These are phyloP conservation scores for Scenedesmus sp. DNA, from an alignment of 163 green algal genomes.

Conservation along the genomic window DNA sequence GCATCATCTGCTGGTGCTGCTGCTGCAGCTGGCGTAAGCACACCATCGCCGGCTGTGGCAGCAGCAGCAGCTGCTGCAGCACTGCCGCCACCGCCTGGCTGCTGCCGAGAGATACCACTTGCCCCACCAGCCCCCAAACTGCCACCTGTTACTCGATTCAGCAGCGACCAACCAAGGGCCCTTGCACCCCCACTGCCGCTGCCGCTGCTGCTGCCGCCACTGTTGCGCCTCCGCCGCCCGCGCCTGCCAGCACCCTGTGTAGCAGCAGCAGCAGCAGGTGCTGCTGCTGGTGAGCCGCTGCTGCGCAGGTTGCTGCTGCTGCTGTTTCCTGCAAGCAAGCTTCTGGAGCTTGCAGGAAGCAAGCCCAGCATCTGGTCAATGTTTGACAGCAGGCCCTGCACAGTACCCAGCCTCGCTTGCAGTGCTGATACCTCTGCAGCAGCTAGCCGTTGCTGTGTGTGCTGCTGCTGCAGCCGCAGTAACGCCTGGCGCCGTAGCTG, in stretches of 20 bases:
- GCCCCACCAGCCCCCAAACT: background rate
- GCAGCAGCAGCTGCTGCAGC: background rate
- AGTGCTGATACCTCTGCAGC: conserved; percentile 3
- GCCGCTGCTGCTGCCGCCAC: background rate
- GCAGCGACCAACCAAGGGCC: background rate
- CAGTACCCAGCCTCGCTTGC: background rate
- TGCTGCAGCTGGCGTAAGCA: background rate
- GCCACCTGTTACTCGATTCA: background rate
- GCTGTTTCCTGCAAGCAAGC: conserved; percentile 3
- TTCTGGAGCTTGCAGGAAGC: conserved; percentile 1
- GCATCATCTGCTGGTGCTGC: background rate
- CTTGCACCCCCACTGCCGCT: background rate
- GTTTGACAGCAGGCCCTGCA: background rate
- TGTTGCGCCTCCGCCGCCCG: background rate
- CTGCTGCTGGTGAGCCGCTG: background rate
- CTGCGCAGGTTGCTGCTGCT: background rate
- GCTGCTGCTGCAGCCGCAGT: conserved; percentile 2
- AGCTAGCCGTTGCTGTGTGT: background rate
- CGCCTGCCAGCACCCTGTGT: background rate
- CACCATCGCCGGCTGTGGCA: background rate
- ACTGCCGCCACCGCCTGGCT: background rate
- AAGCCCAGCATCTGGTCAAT: conserved; percentile 22
- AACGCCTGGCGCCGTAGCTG: background rate
- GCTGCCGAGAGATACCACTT: background rate
- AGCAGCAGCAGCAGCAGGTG: too few species aligned